phyloP scores from a whole-genome alignment of 2,329 filamentous ascomycete genomes.

The Fusarium sp. region DNA sequence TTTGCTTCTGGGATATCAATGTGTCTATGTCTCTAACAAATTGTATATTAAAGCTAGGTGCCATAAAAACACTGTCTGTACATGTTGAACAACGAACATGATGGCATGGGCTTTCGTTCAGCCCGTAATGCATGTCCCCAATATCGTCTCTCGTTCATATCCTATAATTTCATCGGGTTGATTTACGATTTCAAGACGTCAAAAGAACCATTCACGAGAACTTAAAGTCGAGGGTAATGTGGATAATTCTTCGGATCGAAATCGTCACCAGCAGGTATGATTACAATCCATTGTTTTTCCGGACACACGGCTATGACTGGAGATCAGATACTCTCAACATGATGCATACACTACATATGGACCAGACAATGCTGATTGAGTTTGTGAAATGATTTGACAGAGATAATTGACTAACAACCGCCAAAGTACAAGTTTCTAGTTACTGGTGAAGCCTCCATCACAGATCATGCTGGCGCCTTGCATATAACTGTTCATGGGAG shows the following conservation, averaged over 20 bases:
- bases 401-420: neutral
- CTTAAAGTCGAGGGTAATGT: no score
- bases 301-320: no score
- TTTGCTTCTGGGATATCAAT: neutral
- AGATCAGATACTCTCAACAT: no score
- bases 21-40: neutral
- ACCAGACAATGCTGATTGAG: neutral
- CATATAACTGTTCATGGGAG: constrained; percentile 65
- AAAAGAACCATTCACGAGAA: neutral
- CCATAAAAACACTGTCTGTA: neutral
- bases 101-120: neutral
- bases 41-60: neutral
- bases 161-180: no score
- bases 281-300: no score
- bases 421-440: constrained; percentile 15
- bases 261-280: no score
- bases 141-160: neutral
- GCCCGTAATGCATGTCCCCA: neutral
- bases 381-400: neutral
- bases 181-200: neutral
- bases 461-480: constrained; percentile 61
- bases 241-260: no score
- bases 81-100: neutral
- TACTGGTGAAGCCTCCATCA: constrained; percentile 59
- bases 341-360: neutral